phyloP scores from a whole-genome alignment of 1,139 yeast species.

The Kurtzmaniella quercitrusa region DNA sequence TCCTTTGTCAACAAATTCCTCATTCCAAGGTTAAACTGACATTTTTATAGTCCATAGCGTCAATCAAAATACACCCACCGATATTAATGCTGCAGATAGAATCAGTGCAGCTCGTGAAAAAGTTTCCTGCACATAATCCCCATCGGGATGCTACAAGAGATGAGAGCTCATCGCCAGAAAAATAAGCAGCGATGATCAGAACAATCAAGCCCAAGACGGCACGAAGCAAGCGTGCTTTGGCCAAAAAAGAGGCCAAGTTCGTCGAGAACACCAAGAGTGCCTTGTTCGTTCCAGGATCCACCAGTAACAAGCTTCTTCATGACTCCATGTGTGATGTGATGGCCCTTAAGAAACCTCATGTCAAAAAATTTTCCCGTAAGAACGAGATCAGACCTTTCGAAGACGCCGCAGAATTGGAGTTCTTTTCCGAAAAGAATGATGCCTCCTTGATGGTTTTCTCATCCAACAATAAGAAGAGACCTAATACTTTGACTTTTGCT shows the following conservation, averaged over 20 bases:
- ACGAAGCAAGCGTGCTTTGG: constrained; percentile 91
- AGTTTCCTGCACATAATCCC: not conserved
- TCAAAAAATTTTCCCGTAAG: constrained; percentile 82
- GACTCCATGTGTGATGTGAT: constrained; percentile 88
- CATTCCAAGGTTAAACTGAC: too few relatives aligned
- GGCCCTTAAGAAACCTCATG: constrained; percentile 88
- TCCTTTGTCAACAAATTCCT: too few relatives aligned
- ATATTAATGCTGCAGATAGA: too few relatives aligned
- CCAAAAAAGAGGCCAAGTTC: constrained; percentile 81
- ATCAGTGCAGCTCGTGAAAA: too few relatives aligned
- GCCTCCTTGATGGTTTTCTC: constrained; percentile 80
- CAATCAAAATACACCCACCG: too few relatives aligned
- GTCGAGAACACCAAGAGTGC: constrained; percentile 90
- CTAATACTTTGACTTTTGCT: constrained; percentile 81
- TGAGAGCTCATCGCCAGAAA: not conserved
- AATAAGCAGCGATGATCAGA: constrained; percentile 1
- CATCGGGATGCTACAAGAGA: not conserved
- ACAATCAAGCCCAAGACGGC: constrained; percentile 75
- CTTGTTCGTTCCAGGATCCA: constrained; percentile 85
- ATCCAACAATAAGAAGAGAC: constrained; percentile 85
- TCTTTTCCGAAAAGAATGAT: constrained; percentile 93
- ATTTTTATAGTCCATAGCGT: too few relatives aligned
- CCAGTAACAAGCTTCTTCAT: constrained; percentile 74
- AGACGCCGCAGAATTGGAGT: constrained; percentile 82
- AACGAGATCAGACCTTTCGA: constrained; percentile 92